Conservation (phyloP, 176 grass and related monocot genomes). For the Zea luxurians region DNA sequence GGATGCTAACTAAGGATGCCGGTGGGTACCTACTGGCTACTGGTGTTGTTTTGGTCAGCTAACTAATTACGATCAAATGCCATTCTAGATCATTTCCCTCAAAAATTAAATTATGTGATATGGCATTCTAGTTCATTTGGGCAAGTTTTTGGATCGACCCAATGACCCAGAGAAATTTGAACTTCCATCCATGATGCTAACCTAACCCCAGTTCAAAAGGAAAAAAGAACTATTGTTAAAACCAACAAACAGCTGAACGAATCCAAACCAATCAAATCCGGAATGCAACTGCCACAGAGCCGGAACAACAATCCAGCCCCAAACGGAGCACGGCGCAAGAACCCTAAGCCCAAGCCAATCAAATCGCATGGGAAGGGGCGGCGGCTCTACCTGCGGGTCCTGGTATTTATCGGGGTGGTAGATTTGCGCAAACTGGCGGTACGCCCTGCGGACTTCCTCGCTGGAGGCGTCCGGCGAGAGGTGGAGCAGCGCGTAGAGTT, state of each 20-base stretch:
- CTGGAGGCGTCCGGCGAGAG: conserved; percentile 74
- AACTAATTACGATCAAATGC: background rate
- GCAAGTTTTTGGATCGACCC: background rate
- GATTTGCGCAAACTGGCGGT: conserved; percentile 88
- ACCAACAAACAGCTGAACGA: conserved; percentile 10
- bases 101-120: background rate
- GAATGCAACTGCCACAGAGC: background rate
- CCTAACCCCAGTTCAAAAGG: background rate
- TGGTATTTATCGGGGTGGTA: conserved; percentile 95
- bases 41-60: background rate
- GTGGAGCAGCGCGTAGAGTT: conserved; percentile 81
- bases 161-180: background rate
- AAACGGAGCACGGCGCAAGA: no score
- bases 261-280: conserved; percentile 7
- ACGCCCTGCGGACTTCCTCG: conserved; percentile 90
- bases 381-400: conserved; percentile 49
- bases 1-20: background rate
- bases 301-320: conserved; percentile 4
- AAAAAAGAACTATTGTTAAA: background rate
- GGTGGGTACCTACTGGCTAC: background rate
- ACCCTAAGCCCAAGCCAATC: conserved; percentile 2
- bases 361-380: background rate
- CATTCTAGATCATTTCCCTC: background rate
- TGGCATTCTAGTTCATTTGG: background rate
- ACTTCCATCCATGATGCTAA: background rate